Base-by-base conservation (phyloP, 2,329 filamentous ascomycete species). In the Cercospora sp. region DNA sequence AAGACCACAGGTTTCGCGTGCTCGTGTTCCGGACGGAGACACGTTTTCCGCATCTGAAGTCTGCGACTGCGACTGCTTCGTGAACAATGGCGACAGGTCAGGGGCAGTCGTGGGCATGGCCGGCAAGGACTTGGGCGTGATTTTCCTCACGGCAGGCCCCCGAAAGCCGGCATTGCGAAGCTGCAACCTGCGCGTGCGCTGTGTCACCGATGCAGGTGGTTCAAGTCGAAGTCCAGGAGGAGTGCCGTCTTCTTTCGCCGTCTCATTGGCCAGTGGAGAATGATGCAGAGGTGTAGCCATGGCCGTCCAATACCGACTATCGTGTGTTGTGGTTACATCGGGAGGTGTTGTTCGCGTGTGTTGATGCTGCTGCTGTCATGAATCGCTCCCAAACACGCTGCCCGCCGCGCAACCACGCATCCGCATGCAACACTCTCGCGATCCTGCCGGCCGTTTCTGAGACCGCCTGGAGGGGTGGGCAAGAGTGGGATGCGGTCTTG, bases 151-250 rank as follows among this genome's bases (percentile, higher is more conserved):
- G 5, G 73, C 68, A 30, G 73, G 69, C 9, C 68, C 78, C n/a
- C 75, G 73, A 58, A 79, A 79, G 53, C 77, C 76, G 31, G 75
- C 75, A 72, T 78, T 78, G 61, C 77, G 73, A 18, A 79, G 73
- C 66, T 79, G 76, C 53, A 79, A 68, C 40, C 75, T 71, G 40
- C 75, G 69, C 18, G 75, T 73, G 33, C 75, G 74, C 42, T 73
- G 66, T 28, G 72, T 73, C 20, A 42, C 58, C n/a, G 51, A 60
- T 55, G 33, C 61, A 5, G 30, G 57, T 18, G 42, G 4, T 20
- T 62, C 60, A 40, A 20, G 36, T 12, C 18, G 26, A 48, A 13
- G 16, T 3, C 13, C 60, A n/a, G 60, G 60, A 59, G 51, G 31
- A 28, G 40, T 40, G 51, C 31, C 28, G 9, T 59, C 23, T 28